Evolutionary conservation across 345 rosid species (phyloP).

Genomic region (Adansonia digitata): DNA sequence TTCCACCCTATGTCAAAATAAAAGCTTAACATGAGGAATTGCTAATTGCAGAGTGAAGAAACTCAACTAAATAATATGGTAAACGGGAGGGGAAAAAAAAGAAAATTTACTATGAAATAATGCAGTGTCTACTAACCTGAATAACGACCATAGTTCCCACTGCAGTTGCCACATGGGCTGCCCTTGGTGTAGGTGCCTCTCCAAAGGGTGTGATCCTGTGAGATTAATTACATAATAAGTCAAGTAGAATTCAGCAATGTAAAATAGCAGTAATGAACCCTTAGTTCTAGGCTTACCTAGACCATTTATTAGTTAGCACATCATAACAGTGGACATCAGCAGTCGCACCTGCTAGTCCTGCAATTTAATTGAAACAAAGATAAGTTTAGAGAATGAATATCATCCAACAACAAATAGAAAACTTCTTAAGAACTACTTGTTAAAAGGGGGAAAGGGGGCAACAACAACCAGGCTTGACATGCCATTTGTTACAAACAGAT

Average conservation of each 20-base stretch:
- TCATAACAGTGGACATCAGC: slow-evolving; percentile 99
- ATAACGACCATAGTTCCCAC: slow-evolving; percentile 99
- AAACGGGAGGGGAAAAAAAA: background rate
- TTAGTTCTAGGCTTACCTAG: slow-evolving; percentile 52
- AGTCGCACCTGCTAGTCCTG: slow-evolving; percentile 98
- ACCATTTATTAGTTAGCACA: slow-evolving; percentile 90
- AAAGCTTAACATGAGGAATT: slow-evolving; percentile 14
- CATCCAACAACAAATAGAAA: background rate
- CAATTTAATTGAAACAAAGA: slow-evolving; percentile 24
- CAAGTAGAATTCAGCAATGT: background rate
- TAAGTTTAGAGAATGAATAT: background rate
- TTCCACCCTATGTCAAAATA: slow-evolving; percentile 71
- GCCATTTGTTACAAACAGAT: background rate
- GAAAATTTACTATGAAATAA: background rate
- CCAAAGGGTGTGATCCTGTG: slow-evolving; percentile 82
- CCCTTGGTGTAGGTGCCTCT: slow-evolving; percentile 98
- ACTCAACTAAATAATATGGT: background rate
- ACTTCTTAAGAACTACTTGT: background rate
- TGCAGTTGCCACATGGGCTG: slow-evolving; percentile 98
- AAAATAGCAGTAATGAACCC: background rate
- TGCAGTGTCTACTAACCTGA: slow-evolving; percentile 49
- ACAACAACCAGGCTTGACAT: background rate
- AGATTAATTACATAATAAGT: slow-evolving; percentile 10
- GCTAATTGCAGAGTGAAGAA: background rate
- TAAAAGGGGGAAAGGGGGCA: background rate